Conservation (phyloP, 1,284 basidiomycete species). For the Volvariella volvacea region DNA sequence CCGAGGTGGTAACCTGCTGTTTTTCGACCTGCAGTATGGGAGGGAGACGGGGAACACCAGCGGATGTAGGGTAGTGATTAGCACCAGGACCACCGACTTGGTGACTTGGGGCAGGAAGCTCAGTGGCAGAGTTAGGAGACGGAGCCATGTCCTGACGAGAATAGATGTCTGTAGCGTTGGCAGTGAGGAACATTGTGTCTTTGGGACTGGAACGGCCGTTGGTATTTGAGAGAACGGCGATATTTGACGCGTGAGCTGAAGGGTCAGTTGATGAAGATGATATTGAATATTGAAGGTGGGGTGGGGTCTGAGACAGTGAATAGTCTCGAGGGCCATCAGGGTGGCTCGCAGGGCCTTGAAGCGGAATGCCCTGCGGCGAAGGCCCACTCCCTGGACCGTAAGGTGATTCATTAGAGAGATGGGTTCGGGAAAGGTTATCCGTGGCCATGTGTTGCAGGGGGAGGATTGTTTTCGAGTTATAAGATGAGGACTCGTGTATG, state of each 20-base stretch:
- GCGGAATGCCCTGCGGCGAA: slow-evolving; percentile 33
- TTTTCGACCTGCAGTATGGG: slow-evolving; percentile 85
- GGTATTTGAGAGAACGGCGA: slow-evolving; percentile 5
- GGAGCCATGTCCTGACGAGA: slow-evolving; percentile 30
- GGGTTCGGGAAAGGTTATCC: slow-evolving; percentile 18
- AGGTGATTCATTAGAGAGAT: slow-evolving; percentile 27
- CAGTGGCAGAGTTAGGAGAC: slow-evolving; percentile 21
- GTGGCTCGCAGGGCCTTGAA: slow-evolving; percentile 36
- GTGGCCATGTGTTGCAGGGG: slow-evolving; percentile 21
- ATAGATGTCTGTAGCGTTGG: slow-evolving; percentile 40
- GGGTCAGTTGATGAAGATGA: slow-evolving; percentile 16
- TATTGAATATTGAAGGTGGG: slow-evolving; percentile 20
- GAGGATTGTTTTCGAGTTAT: slow-evolving; percentile 8
- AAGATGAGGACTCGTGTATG: slow-evolving; percentile 19
- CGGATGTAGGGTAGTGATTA: slow-evolving; percentile 49
- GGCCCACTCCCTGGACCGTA: slow-evolving; percentile 28
- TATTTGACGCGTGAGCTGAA: slow-evolving; percentile 11
- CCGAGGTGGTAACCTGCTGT: slow-evolving; percentile 89
- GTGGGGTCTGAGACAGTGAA: slow-evolving; percentile 21
- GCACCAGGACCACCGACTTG: slow-evolving; percentile 30
- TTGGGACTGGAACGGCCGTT: slow-evolving; percentile 22
- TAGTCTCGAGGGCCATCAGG: slow-evolving; percentile 36
- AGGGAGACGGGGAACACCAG: slow-evolving; percentile 60
- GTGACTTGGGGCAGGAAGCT: slow-evolving; percentile 12
- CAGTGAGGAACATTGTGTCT: slow-evolving; percentile 32